Evolutionary conservation across 257 asterid species (phyloP).

Genomic region (Pogostemon cablin): DNA sequence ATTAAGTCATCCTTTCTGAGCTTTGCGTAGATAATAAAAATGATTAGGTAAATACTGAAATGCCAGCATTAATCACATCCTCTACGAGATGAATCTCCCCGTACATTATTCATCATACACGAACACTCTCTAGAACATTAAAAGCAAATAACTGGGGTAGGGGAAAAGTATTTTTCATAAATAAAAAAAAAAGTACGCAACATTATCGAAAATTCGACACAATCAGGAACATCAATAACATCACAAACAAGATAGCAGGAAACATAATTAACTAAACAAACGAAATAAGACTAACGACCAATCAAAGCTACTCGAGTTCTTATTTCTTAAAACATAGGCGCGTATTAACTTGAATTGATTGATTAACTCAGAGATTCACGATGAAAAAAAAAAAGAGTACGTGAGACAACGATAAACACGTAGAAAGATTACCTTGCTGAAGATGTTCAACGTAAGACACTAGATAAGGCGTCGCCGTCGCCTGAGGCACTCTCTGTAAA

Average conservation of each 20-base stretch:
- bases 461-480: conserved; percentile 26
- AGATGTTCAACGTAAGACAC: conserved; percentile 5
- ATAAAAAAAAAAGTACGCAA: background rate
- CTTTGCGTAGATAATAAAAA: background rate
- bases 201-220: background rate
- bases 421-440: conserved; percentile 25
- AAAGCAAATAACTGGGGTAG: background rate
- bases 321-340: background rate
- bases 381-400: background rate
- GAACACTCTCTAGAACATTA: background rate
- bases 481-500: conserved; percentile 13
- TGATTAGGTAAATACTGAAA: background rate
- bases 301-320: background rate
- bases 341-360: background rate
- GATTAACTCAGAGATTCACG: background rate
- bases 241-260: background rate
- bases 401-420: background rate
- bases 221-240: background rate
- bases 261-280: background rate
- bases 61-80: background rate
- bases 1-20: background rate
- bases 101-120: background rate
- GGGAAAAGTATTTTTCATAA: background rate
- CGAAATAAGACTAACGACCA: background rate
- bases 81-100: background rate